phyloP scores from a whole-genome alignment of 2,329 filamentous ascomycete genomes.

The Cryphonectria nitschkei region DNA sequence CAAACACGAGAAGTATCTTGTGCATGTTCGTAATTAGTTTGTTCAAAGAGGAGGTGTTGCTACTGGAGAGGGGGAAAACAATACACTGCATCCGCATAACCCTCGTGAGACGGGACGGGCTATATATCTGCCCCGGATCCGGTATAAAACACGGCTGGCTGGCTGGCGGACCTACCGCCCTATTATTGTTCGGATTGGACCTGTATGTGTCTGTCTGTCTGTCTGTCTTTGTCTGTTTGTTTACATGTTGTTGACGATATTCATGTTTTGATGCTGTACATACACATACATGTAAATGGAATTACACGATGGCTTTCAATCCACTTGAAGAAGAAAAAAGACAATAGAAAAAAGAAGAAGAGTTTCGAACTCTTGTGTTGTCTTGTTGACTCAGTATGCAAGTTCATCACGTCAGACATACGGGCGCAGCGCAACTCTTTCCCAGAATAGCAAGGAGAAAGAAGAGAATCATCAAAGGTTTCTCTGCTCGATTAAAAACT shows the following conservation, averaged over 20 bases:
- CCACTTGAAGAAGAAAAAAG: neutral
- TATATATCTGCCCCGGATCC: neutral
- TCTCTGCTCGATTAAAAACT: slow-evolving; percentile 1
- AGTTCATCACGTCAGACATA: neutral
- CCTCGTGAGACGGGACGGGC: neutral
- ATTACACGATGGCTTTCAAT: neutral
- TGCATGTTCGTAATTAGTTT: neutral
- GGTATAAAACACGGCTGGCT: neutral
- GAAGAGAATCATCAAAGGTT: neutral
- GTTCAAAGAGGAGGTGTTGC: neutral
- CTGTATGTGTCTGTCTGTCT: too few relatives aligned
- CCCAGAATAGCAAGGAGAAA: too few relatives aligned
- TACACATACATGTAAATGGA: neutral
- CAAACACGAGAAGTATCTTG: neutral
- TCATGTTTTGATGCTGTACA: slow-evolving; percentile 1
- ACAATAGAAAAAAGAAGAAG: neutral
- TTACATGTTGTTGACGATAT: neutral
- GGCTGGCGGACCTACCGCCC: neutral
- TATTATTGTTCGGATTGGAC: neutral
- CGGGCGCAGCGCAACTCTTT: neutral
- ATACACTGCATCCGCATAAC: too few relatives aligned
- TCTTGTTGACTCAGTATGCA: neutral
- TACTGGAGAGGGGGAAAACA: neutral
- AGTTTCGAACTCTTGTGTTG: too few relatives aligned
- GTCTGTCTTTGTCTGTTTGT: neutral